Evolutionary conservation across 352 stramenopile species (phyloP).

Genomic region (Pythium vanterpoolii): DNA sequence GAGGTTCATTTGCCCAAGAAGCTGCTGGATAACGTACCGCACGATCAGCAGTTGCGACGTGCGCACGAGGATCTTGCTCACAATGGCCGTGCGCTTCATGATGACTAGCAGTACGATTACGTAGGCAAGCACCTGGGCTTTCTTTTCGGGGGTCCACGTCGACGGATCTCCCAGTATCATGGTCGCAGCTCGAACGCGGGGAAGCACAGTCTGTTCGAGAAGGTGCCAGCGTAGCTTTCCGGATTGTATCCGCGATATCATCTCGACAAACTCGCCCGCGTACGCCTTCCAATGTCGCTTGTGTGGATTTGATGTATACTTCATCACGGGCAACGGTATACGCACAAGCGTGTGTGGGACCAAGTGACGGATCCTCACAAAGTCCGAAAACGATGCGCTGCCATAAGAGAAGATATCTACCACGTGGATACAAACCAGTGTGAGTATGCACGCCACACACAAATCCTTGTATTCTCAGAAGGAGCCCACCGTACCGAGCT

Average conservation of each 20-base stretch:
- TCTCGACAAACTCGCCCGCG: conserved; percentile 44
- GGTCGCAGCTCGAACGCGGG: conserved; percentile 39
- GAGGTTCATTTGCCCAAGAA: conserved; percentile 43
- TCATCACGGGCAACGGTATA: conserved; percentile 55
- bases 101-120: conserved; percentile 49
- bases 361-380: conserved; percentile 49
- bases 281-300: conserved; percentile 45
- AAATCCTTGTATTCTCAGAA: too few relatives aligned
- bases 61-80: conserved; percentile 44
- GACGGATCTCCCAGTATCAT: conserved; percentile 27
- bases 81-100: conserved; percentile 46
- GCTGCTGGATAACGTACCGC: conserved; percentile 50
- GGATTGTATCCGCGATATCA: conserved; percentile 45
- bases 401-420: conserved; percentile 69
- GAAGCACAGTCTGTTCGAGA: conserved; percentile 44
- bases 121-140: conserved; percentile 48
- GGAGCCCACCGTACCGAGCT: conserved; percentile 38
- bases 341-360: conserved; percentile 40
- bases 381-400: conserved; percentile 71
- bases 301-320: conserved; percentile 56
- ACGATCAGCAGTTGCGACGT: conserved; percentile 56
- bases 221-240: conserved; percentile 58
- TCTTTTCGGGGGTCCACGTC: conserved; percentile 35
- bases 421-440: background rate
- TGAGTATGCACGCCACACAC: background rate